Conservation (phyloP, 306 rosid species). For the Glycine latifolia region DNA sequence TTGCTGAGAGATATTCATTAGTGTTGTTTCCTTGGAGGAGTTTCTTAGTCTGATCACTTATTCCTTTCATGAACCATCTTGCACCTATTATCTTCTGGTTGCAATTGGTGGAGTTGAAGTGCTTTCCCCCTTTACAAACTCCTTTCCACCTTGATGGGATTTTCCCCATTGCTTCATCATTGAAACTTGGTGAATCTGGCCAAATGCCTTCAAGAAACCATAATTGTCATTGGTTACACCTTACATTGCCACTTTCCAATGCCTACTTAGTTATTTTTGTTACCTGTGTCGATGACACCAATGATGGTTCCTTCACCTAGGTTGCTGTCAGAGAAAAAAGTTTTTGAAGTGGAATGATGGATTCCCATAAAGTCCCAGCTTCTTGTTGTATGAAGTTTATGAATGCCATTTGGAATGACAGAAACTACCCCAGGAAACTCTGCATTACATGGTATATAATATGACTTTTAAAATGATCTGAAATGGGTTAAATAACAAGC, state of each 20-base stretch:
- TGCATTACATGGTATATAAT: slow-evolving; percentile 46
- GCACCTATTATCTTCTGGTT: slow-evolving; percentile 83
- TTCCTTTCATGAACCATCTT: slow-evolving; percentile 71
- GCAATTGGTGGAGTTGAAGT: slow-evolving; percentile 68
- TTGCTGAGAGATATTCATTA: slow-evolving; percentile 65
- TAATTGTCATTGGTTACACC: slow-evolving; percentile 39
- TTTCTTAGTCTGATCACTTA: slow-evolving; percentile 32
- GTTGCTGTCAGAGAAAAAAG: slow-evolving; percentile 44
- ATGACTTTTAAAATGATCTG: slow-evolving; percentile 39
- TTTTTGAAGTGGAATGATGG: slow-evolving; percentile 49
- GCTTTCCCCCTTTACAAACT: slow-evolving; percentile 68
- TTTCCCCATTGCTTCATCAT: slow-evolving; percentile 68
- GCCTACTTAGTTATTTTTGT: slow-evolving; percentile 10
- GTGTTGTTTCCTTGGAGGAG: slow-evolving; percentile 47
- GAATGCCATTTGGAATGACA: slow-evolving; percentile 72
- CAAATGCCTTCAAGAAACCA: slow-evolving; percentile 68
- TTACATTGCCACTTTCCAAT: slow-evolving; percentile 34
- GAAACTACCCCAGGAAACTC: slow-evolving; percentile 72
- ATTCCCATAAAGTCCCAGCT: slow-evolving; percentile 88
- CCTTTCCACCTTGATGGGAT: slow-evolving; percentile 83
- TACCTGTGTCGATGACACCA: slow-evolving; percentile 84
- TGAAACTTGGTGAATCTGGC: slow-evolving; percentile 82
- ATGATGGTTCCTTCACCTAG: slow-evolving; percentile 75
- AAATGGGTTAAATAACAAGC: slow-evolving; percentile 24
- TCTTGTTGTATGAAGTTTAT: slow-evolving; percentile 81